Conservation (phyloP, 2,329 filamentous ascomycete species). For the Calonectria crousiana region DNA sequence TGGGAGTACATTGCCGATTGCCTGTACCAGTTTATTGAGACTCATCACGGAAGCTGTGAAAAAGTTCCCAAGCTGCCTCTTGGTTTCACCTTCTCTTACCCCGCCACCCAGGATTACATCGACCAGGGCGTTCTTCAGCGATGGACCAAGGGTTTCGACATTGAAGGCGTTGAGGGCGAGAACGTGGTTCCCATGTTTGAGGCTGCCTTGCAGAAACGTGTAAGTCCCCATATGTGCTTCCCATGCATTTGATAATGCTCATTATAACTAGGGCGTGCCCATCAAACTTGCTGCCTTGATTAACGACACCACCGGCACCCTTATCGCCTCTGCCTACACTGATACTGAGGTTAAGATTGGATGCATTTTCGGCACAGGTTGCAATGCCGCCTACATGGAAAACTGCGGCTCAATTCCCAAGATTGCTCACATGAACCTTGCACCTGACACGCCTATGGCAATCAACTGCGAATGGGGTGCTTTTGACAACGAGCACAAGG, state of each 20-base stretch:
- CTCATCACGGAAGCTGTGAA: slow-evolving; percentile 78
- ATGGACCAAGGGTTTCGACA: slow-evolving; percentile 98
- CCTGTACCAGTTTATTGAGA: slow-evolving; percentile 89
- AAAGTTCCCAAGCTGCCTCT: slow-evolving; percentile 78
- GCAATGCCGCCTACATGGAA: slow-evolving; percentile 99
- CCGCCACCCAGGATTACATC: slow-evolving; percentile 92
- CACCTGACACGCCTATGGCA: slow-evolving; percentile 85
- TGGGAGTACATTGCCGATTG: slow-evolving; percentile 98
- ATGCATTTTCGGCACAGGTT: slow-evolving; percentile 98
- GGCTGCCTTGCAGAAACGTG: slow-evolving; percentile 74
- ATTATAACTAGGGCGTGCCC: slow-evolving; percentile 75
- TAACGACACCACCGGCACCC: slow-evolving; percentile 97
- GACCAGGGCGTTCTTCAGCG: slow-evolving; percentile 92
- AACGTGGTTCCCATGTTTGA: slow-evolving; percentile 93
- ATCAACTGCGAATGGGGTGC: slow-evolving; percentile 99
- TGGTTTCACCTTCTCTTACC: slow-evolving; percentile 97
- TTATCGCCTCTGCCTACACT: slow-evolving; percentile 98
- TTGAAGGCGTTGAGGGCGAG: slow-evolving; percentile 88
- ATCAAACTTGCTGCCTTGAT: slow-evolving; percentile 94
- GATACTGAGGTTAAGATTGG: slow-evolving; percentile 93
- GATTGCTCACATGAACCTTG: slow-evolving; percentile 90
- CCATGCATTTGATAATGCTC: slow-evolving; percentile 12
- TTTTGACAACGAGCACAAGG: slow-evolving; percentile 92
- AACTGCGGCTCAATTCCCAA: slow-evolving; percentile 91
- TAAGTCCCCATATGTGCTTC: slow-evolving; percentile 36